phyloP scores from a whole-genome alignment of 805 yeast species.

The Kodamaea kaohsiungensis region DNA sequence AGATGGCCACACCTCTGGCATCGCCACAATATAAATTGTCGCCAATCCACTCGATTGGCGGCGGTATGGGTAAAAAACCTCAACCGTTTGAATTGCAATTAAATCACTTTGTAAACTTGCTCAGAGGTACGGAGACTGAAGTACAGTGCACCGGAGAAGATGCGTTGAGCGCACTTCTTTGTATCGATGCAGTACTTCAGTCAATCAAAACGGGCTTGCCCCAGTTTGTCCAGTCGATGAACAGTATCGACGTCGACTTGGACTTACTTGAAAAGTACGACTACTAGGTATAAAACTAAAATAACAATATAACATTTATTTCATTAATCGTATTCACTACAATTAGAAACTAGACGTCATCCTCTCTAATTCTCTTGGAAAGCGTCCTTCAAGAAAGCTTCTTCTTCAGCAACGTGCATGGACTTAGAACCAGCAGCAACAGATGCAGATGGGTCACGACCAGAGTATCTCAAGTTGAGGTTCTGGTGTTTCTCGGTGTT shows the following conservation, averaged over 20 bases:
- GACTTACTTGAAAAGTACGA: slow-evolving; percentile 11
- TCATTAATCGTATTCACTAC: neutral
- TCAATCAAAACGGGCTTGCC: slow-evolving; percentile 38
- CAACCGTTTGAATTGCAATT: slow-evolving; percentile 41
- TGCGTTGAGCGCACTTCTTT: slow-evolving; percentile 38
- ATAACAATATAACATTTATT: neutral
- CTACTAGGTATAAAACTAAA: slow-evolving; percentile 4
- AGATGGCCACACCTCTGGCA: slow-evolving; percentile 31
- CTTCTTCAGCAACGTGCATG: slow-evolving; percentile 87
- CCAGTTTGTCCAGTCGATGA: slow-evolving; percentile 25
- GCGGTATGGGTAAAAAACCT: slow-evolving; percentile 10
- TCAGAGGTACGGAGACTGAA: slow-evolving; percentile 26
- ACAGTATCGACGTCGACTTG: slow-evolving; percentile 18
- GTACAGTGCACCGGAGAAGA: slow-evolving; percentile 38
- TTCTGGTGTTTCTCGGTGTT: slow-evolving; percentile 72
- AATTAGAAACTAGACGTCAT: neutral
- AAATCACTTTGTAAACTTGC: slow-evolving; percentile 37
- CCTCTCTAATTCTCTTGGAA: slow-evolving; percentile 35
- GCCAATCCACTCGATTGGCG: slow-evolving; percentile 18
- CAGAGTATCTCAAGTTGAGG: slow-evolving; percentile 75
- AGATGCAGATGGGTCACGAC: slow-evolving; percentile 97
- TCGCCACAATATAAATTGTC: slow-evolving; percentile 27
- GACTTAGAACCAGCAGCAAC: slow-evolving; percentile 97
- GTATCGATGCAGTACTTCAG: slow-evolving; percentile 36
- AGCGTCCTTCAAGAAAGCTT: slow-evolving; percentile 78